A percentile compares a stretch with the other conserved stretches of the same genome.
Evolutionary conservation across 2,329 filamentous ascomycete species (phyloP).

Genomic region (Colletotrichum navitas): DNA sequence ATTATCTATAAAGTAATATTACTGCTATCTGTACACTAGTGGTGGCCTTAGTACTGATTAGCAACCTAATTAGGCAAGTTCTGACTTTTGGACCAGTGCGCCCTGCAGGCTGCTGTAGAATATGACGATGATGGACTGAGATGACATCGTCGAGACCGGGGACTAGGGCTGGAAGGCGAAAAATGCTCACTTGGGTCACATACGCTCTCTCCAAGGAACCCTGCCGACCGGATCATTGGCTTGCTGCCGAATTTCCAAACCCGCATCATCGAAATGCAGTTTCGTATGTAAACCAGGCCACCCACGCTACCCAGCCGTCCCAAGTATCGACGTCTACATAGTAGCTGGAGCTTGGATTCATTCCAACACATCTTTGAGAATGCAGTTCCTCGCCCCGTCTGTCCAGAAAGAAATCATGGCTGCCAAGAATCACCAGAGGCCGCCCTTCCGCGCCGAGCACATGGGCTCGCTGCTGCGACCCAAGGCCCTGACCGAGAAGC

Average conservation of each 20-base stretch:
- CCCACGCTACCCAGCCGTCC: neutral
- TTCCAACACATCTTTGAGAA: neutral
- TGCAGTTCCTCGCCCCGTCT: conserved; percentile 19
- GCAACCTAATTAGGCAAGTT: too few species aligned
- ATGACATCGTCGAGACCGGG: conserved; percentile 35
- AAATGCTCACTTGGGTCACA: neutral
- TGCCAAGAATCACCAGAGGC: conserved; percentile 44
- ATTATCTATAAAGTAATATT: too few species aligned
- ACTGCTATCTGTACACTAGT: too few species aligned
- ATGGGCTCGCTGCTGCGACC: conserved; percentile 80
- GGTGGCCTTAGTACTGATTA: too few species aligned
- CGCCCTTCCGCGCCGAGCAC: conserved; percentile 81
- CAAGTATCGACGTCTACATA: conserved; percentile 6
- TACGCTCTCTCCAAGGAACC: neutral
- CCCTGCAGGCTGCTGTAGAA: too few species aligned
- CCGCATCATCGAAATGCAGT: conserved; percentile 7
- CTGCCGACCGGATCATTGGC: neutral
- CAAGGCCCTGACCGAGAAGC: conserved; percentile 54
- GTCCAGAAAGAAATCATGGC: conserved; percentile 21
- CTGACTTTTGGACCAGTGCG: too few species aligned
- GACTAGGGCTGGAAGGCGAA: neutral
- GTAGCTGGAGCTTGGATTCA: neutral
- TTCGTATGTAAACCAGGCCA: conserved; percentile 5
- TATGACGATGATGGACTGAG: conserved; percentile 5
- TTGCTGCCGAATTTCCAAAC: neutral